These are phyloP conservation scores for Tylopilus intermedius DNA, from an alignment of 768 basidiomycete species.

Conservation along the genomic window DNA sequence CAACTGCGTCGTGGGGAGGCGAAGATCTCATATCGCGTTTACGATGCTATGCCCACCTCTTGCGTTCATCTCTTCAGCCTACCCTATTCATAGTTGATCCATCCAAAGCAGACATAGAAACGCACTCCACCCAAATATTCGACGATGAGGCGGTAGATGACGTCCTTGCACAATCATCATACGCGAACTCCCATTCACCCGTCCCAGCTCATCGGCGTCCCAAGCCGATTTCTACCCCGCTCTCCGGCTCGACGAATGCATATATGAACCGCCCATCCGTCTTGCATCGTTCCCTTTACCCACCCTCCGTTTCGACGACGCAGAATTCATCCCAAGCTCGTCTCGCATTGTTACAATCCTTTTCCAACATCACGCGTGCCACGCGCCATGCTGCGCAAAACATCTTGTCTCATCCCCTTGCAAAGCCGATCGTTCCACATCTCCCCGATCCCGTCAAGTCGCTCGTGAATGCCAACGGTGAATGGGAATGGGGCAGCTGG, in stretches of 20 bases:
- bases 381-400: conserved; percentile 93
- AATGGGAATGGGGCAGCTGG: conserved; percentile 92
- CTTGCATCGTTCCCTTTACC: conserved; percentile 68
- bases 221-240: conserved; percentile 48
- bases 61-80: conserved; percentile 83
- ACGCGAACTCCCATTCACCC: conserved; percentile 71
- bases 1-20: conserved; percentile 72
- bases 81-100: conserved; percentile 90
- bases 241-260: conserved; percentile 39
- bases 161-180: conserved; percentile 77
- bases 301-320: conserved; percentile 47
- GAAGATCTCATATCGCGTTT: conserved; percentile 80
- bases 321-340: conserved; percentile 66
- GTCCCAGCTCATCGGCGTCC: conserved; percentile 81
- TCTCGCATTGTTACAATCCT: conserved; percentile 82
- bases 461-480: conserved; percentile 84
- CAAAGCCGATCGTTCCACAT: conserved; percentile 93
- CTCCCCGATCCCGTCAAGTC: conserved; percentile 91
- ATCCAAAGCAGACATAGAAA: conserved; percentile 85
- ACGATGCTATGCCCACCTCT: conserved; percentile 69
- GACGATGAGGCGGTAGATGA: conserved; percentile 85
- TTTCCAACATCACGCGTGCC: conserved; percentile 89
- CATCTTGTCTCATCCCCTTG: conserved; percentile 90
- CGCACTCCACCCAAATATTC: conserved; percentile 81
- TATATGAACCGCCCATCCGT: conserved; percentile 70